These are phyloP conservation scores for Evansstolkia leycettana DNA, from an alignment of 495 filamentous ascomycete species.

Conservation along the genomic window DNA sequence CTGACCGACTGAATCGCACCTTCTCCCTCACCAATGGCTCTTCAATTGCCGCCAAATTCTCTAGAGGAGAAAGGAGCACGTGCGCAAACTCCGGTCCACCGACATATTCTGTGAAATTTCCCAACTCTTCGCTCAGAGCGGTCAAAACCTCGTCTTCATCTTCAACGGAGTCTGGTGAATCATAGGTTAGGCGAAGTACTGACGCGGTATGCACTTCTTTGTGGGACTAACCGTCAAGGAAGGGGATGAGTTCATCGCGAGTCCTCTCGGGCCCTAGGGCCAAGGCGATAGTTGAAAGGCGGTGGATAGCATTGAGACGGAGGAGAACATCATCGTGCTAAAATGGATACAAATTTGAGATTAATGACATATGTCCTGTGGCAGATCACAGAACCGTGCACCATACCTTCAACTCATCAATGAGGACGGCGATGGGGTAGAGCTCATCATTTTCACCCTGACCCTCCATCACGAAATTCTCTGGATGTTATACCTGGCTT, in stretches of 20 bases:
- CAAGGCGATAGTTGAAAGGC: conserved; percentile 93
- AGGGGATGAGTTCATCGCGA: conserved; percentile 94
- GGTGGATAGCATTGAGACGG: conserved; percentile 94
- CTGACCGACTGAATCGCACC: conserved; percentile 34
- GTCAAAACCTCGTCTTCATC: conserved; percentile 98
- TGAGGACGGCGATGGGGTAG: conserved; percentile 97
- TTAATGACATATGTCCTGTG: neutral
- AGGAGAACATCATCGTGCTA: conserved; percentile 97
- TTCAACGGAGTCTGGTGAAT: conserved; percentile 77
- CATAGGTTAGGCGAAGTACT: conserved; percentile 15
- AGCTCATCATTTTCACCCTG: conserved; percentile 85
- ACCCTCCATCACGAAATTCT: conserved; percentile 50
- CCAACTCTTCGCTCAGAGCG: conserved; percentile 90
- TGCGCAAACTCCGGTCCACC: conserved; percentile 89
- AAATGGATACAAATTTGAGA: conserved; percentile 12
- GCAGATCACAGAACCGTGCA: conserved; percentile 1
- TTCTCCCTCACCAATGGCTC: conserved; percentile 96
- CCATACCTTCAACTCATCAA: conserved; percentile 94
- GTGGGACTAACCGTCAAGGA: conserved; percentile 72
- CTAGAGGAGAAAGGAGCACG: conserved; percentile 89
- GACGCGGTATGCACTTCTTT: conserved; percentile 2
- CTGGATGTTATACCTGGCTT: conserved; percentile 12
- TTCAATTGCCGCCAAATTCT: conserved; percentile 96
- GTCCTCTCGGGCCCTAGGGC: conserved; percentile 91
- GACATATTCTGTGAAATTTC: conserved; percentile 93